These are phyloP conservation scores for Tetrahymena malaccensis DNA, from an alignment of 73 alveolate genomes.

Conservation along the genomic window DNA sequence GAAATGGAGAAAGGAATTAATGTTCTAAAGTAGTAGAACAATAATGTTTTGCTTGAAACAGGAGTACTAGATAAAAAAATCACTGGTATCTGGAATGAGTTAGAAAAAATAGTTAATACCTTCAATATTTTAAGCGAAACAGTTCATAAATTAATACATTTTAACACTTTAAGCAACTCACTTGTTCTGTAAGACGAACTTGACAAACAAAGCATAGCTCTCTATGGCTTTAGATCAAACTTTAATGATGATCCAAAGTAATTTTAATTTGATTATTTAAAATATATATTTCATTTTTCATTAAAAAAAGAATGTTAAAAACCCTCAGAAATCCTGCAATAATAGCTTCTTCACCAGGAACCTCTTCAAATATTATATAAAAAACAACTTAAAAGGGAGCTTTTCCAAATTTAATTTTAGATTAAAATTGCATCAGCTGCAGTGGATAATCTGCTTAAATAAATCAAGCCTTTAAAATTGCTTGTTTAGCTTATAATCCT, in stretches of 20 bases:
- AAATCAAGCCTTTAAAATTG: constrained; percentile 6
- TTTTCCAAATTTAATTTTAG: not conserved
- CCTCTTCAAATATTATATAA: not conserved
- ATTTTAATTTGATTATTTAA: not conserved
- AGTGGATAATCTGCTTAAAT: constrained; percentile 16
- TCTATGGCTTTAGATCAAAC: not conserved
- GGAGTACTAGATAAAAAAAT: not conserved
- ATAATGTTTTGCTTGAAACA: not conserved
- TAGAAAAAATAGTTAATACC: not conserved
- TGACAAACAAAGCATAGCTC: not conserved
- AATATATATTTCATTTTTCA: not conserved
- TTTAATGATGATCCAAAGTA: not conserved
- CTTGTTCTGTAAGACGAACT: not conserved
- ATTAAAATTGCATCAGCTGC: constrained; percentile 15
- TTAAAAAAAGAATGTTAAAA: not conserved
- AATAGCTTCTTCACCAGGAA: not conserved
- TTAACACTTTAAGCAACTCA: not conserved
- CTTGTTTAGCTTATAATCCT: constrained; percentile 35
- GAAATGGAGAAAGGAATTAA: not conserved
- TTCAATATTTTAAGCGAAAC: not conserved
- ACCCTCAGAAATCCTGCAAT: not conserved
- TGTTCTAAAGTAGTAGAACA: not conserved
- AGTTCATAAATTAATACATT: not conserved
- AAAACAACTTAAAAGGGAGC: not conserved
- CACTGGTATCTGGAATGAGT: not conserved